A percentile compares a stretch with the other conserved stretches of the same genome.
phyloP scores from a whole-genome alignment of 768 basidiomycete species.

The Bullera alba region DNA sequence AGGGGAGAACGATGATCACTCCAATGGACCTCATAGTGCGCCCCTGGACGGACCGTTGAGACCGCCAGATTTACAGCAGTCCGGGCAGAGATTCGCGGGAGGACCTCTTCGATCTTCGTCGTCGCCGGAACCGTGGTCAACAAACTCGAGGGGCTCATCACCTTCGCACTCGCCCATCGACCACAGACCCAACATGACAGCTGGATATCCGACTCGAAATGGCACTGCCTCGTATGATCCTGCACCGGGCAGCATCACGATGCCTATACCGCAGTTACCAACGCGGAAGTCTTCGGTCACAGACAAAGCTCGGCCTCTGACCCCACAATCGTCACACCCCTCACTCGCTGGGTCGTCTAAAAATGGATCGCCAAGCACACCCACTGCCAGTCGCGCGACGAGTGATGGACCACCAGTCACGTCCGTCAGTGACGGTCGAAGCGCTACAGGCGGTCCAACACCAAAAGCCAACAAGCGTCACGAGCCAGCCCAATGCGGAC shows the following conservation, averaged over 20 bases:
- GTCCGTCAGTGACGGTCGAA: neutral
- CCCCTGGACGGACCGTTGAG: conserved; percentile 15
- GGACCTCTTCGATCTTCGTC: conserved; percentile 26
- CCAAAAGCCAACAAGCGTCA: conserved; percentile 11
- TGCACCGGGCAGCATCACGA: neutral
- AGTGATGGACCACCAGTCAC: neutral
- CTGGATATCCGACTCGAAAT: no score
- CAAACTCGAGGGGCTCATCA: conserved; percentile 9
- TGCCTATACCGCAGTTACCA: neutral
- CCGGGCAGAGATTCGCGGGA: neutral
- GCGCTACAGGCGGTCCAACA: conserved; percentile 3
- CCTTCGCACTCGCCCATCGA: conserved; percentile 25
- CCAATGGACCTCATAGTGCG: conserved; percentile 20
- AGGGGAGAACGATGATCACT: neutral
- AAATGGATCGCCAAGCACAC: neutral
- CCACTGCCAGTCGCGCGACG: neutral
- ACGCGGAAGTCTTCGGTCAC: neutral
- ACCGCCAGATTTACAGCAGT: neutral
- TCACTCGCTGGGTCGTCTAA: neutral
- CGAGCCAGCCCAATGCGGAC: conserved; percentile 42
- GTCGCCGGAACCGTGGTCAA: conserved; percentile 24
- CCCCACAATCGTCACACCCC: neutral
- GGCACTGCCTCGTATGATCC: neutral
- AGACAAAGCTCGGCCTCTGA: neutral
- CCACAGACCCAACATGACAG: conserved; percentile 14